Evolutionary conservation across 805 yeast genomes (phyloP), one percentile per base, ranked within the genome.

Genomic region (Cyberlindnera meyerae): DNA sequence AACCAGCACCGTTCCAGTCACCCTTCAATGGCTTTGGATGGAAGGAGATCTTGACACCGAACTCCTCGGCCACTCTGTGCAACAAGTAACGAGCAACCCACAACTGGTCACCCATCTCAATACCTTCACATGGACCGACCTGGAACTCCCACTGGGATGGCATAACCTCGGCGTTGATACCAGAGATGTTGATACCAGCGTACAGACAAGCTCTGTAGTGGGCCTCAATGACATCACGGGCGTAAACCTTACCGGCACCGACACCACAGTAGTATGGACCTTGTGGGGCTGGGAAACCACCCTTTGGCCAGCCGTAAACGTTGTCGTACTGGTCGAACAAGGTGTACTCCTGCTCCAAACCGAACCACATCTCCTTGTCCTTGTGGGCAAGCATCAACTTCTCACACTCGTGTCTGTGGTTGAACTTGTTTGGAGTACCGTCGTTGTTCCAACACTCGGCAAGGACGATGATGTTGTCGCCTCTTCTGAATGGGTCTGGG

Each of bases 231-330:
- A 90, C 88, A 63, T 93, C 98, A 73, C 98, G 80, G 60, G 97
- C 96, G 65, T 82, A 86, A 48, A 90, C 98, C 73, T 87, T 89
- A 61, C 97, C 96, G 57, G 96, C 77, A 70, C 98, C 98, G 50
- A 93, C 98, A 79, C 97, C 98, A 76, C 98, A 93, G 81, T 93
- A 93, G 83, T 93, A 93, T 45, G 98, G 98, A 52, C 98, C 98
- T 73, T 93, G 98, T 49, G 98, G 97, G 54, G 96, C 97, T 63
- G 98, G 98, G 94, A 77, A 93, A 47, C 97, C 98, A 56, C 97
- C 97, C 74, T 85, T 81, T 67, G 98, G 98, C 98, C 98, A 93
- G 50, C 96, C 97, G 68, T 89, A 93, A 46, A 83, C 88, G 57
- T 82, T 70, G 65, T 85, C 95, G 57, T 66, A 82, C 64, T 84